These are phyloP conservation scores for Eucalyptus decipiens DNA, from an alignment of 345 rosid genomes.

Conservation along the genomic window DNA sequence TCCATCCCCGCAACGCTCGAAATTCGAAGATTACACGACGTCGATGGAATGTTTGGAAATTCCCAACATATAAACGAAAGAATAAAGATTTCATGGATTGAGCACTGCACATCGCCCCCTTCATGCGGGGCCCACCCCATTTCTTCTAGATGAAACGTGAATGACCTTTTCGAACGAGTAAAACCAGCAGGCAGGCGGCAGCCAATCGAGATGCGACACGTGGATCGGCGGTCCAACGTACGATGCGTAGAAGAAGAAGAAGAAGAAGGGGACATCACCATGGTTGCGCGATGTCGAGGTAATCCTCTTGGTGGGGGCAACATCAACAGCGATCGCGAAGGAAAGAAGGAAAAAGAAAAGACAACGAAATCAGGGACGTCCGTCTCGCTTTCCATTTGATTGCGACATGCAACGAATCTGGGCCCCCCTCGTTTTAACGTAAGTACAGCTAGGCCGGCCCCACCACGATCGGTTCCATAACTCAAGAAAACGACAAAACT, in stretches of 20 bases:
- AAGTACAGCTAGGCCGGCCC: neutral
- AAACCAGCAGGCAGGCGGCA: accelerated
- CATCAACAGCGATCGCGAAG: neutral
- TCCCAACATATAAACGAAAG: neutral
- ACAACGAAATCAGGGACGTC: neutral
- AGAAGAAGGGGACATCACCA: neutral
- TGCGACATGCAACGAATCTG: neutral
- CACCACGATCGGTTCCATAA: neutral
- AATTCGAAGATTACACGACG: neutral
- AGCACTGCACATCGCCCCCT: neutral
- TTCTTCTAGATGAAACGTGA: neutral
- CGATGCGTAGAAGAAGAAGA: neutral
- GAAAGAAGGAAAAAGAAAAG: accelerated
- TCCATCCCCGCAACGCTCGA: accelerated
- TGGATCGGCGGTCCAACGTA: neutral
- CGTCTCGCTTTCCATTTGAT: neutral
- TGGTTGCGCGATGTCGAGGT: neutral
- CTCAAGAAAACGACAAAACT: neutral
- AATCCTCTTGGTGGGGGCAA: neutral
- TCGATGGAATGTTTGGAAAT: neutral
- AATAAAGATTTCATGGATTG: neutral
- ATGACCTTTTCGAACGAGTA: neutral
- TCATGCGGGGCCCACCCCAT: neutral
- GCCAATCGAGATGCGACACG: neutral
- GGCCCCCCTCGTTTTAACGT: neutral